Base-by-base conservation (phyloP, 345 rosid genomes). In the Sisymbrium irio region DNA sequence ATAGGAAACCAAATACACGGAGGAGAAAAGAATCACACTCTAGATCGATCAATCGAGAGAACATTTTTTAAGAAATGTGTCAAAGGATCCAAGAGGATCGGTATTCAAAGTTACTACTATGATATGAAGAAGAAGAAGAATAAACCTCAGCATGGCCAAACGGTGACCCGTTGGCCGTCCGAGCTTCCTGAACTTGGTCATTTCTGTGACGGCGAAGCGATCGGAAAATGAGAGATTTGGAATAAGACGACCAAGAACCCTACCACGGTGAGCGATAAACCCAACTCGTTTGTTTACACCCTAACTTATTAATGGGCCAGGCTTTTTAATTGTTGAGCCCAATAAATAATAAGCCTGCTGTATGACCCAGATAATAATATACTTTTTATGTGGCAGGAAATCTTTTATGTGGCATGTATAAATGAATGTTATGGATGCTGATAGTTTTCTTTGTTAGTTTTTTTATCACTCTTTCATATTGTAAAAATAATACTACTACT, bases 141-240 rank as follows among this genome's bases (percentile, higher is more conserved):
- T 51, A 47, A 63, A 93, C 97, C 98, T 89, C 75, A 93, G 85
- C 97, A 93, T 86, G 56, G 97, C 71, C 93, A 91, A 89, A 58
- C 98, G 86, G 71, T 93, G 96, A 30, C 83, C 92, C 0, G 90
- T 75, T 11, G 88, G 90, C 51, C 98, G 83, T 32, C 78, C 81
- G 19, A 91, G 91, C 85, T 89, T 93, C 78, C 98, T 89, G 67
- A 89, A 82, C 76, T 88, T 93, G 42, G 93, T 89, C 96, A 89
- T 80, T 61, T 69, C 18, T 62, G 30, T 62, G 56, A 28, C 77
- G 76, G 57, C 46, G 54, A 76, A 47, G 22, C 42, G 50, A 22
- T 28, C 51, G 59, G 39, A 22, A 46, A 62, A 7, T 30, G 55
- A 15, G 55, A 15, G 69, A 53, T 4, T 19, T n/a, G 14, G 40